Evolutionary conservation across 2,329 filamentous ascomycete genomes (phyloP), one percentile per base, ranked within the genome.

Genomic region (Kalmusia sp.): DNA sequence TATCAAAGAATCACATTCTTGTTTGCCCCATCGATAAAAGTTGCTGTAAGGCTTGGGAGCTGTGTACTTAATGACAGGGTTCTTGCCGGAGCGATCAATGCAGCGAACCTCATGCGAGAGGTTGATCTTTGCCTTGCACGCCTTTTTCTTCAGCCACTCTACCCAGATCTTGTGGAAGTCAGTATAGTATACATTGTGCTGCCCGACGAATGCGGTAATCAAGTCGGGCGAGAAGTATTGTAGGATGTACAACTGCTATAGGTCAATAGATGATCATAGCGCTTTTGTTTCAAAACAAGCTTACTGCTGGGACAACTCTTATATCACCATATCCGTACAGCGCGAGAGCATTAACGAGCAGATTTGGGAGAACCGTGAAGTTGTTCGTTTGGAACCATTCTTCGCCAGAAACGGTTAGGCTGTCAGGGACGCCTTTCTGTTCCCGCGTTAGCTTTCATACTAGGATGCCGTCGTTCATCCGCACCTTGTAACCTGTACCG

Each of bases 301-400:
- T 62, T 71, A 75, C 72, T 14, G 71, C 71, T 49, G 72, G 72
- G 4, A 75, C 70, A 27, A 67, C 59, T 34, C 69, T 67, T 30
- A 74, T 72, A 54, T 75, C 72, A 12, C 72, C 72, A 49, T 75
- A 75, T 27, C 72, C 72, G 25, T 75, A 75, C 14, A 73, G 58
- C 22, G 72, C 71, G 8, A 74, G 56, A 2, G 72, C 67, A 37
- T 73, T 72, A 3, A 73, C 69, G 27, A 74, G 63, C 2, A 73
- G 31, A 11, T 68, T 61, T 0, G 71, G 72, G 6, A 75, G 62
- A 3, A 67, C 66, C 1, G 69, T 71, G 38, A 75, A 73, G 50
- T 72, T 72, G 55, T 75, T 74, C 14, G 59, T 55, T 28, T 55
- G 58, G 47, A 75, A 73, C 71, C 71, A 75, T 50, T 72, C 61